Evolutionary conservation across 2,329 filamentous ascomycete species (phyloP).

Genomic region (Trichoderma polysporum): DNA sequence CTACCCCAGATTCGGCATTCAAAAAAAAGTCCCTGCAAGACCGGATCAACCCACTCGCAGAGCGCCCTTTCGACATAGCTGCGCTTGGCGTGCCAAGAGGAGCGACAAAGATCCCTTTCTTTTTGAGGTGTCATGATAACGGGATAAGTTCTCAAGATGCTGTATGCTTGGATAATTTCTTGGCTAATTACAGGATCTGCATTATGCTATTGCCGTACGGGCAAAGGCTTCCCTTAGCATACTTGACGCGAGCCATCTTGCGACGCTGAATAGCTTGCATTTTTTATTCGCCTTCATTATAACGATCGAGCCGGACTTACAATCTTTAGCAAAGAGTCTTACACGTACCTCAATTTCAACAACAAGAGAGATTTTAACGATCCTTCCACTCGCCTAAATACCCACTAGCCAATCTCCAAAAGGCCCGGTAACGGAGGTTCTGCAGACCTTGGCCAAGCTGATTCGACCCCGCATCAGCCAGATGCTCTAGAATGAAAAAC

Average conservation of each 20-base stretch:
- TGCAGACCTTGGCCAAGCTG: not conserved
- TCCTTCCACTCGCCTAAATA: not conserved
- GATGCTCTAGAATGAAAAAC: not conserved
- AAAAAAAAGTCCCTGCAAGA: not conserved
- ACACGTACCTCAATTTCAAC: not conserved
- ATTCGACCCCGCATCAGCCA: not conserved
- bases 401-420: not conserved
- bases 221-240: too few relatives aligned
- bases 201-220: not conserved
- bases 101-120: conserved; percentile 5
- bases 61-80: not conserved
- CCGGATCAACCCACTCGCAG: not conserved
- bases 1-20: conserved; percentile 13
- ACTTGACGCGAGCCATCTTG: not conserved
- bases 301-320: not conserved
- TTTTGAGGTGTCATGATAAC: not conserved
- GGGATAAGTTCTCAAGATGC: not conserved
- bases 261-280: not conserved
- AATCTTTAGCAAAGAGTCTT: too few relatives aligned
- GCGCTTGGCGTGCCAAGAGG: not conserved
- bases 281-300: not conserved
- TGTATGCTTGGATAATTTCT: not conserved
- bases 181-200: not conserved
- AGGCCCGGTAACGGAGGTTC: not conserved
- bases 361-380: not conserved